Evolutionary conservation across 2,329 filamentous ascomycete species (phyloP).

Genomic region (Cordyceps tenuipes): DNA sequence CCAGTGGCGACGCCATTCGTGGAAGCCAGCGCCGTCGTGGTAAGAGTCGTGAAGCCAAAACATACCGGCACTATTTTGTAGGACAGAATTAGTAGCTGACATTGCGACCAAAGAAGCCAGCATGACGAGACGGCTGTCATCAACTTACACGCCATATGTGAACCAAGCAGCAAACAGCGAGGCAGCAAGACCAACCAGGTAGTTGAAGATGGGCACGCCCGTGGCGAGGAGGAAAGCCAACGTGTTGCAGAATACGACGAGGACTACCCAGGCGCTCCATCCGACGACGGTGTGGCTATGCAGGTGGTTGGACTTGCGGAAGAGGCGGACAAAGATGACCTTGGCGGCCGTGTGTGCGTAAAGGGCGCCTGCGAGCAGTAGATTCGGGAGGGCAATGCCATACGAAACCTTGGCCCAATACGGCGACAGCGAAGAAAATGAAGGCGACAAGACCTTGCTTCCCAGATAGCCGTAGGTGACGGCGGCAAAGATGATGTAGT

Average conservation of each 20-base stretch:
- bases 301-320: constrained; percentile 36
- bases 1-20: constrained; percentile 29
- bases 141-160: constrained; percentile 36
- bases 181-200: constrained; percentile 42
- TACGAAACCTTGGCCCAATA: constrained; percentile 42
- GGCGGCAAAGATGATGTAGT: constrained; percentile 42
- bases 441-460: constrained; percentile 34
- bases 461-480: constrained; percentile 45
- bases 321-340: constrained; percentile 41
- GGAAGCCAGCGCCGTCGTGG: constrained; percentile 31
- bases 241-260: constrained; percentile 38
- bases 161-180: constrained; percentile 46
- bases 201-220: constrained; percentile 46
- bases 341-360: constrained; percentile 45
- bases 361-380: constrained; percentile 40
- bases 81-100: background rate
- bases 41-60: constrained; percentile 45
- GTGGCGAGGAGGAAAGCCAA: constrained; percentile 35
- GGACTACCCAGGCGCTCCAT: constrained; percentile 37
- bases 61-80: constrained; percentile 29
- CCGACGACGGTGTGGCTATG: constrained; percentile 38
- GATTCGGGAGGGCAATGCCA: constrained; percentile 41
- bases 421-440: constrained; percentile 36
- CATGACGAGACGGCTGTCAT: too few species aligned
- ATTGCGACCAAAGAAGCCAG: background rate